Percentiles rank a stretch among this genome's conserved stretches.
Evolutionary conservation across 1,139 yeast genomes (phyloP).

Genomic region (Geotrichum macrosporum): DNA sequence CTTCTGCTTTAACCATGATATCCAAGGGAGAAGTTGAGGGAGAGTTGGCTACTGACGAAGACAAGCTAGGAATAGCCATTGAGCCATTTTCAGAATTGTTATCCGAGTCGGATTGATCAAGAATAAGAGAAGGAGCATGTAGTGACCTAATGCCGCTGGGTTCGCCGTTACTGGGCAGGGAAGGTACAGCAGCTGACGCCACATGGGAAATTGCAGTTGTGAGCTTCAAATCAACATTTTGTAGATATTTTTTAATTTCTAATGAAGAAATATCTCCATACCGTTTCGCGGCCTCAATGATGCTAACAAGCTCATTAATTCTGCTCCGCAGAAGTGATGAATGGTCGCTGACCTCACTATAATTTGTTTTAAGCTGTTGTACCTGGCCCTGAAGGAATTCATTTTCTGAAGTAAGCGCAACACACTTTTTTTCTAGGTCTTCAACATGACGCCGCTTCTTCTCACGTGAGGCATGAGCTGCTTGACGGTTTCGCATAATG

Average conservation of each 20-base stretch:
- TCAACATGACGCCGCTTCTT: constrained; percentile 92
- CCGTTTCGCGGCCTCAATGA: constrained; percentile 32
- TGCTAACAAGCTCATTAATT: constrained; percentile 31
- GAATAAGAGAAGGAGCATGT: constrained; percentile 14
- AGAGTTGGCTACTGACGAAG: constrained; percentile 31
- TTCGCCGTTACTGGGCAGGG: neutral
- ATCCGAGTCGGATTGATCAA: constrained; percentile 10
- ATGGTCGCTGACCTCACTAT: constrained; percentile 26
- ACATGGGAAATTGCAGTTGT: constrained; percentile 7
- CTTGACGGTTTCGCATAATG: constrained; percentile 87
- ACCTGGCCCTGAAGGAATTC: constrained; percentile 29
- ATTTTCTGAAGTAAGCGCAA: constrained; percentile 32
- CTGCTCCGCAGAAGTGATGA: constrained; percentile 29
- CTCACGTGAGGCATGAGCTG: constrained; percentile 96
- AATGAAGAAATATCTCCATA: constrained; percentile 31
- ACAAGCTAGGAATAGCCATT: constrained; percentile 28
- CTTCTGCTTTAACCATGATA: constrained; percentile 19
- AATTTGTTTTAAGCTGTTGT: constrained; percentile 27
- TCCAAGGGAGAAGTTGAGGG: constrained; percentile 24
- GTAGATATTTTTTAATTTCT: constrained; percentile 21
- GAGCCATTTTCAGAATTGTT: constrained; percentile 22
- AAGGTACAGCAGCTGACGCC: neutral
- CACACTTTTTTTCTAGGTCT: constrained; percentile 57
- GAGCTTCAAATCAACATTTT: constrained; percentile 1
- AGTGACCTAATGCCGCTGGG: constrained; percentile 1